These are phyloP conservation scores for Fusarium globosum DNA, from an alignment of 2,329 filamentous ascomycete species.

Conservation along the genomic window DNA sequence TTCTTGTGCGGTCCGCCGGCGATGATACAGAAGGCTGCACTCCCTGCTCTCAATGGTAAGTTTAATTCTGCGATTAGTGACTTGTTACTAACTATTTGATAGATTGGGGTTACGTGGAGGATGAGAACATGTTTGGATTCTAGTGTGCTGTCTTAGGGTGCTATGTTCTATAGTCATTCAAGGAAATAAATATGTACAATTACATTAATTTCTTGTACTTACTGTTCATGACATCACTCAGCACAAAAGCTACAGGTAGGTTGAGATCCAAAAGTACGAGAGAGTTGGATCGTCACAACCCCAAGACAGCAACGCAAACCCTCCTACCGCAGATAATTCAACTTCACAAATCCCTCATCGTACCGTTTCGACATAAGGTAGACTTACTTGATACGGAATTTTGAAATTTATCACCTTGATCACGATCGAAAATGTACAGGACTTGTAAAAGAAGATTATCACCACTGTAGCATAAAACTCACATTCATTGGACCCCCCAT, in stretches of 20 bases:
- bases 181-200: fast-evolving
- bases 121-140: conserved; percentile 1
- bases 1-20: not conserved
- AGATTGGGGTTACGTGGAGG: conserved; percentile 3
- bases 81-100: not conserved
- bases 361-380: fast-evolving
- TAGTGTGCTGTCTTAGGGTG: fast-evolving
- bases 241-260: not conserved
- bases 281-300: not conserved
- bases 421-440: not conserved
- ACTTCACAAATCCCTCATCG: fast-evolving
- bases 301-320: not conserved
- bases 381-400: fast-evolving
- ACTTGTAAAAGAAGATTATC: not conserved
- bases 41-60: not conserved
- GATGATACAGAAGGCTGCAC: not conserved
- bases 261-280: not conserved
- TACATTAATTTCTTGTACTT: fast-evolving
- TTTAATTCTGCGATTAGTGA: not conserved
- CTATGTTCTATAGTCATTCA: not conserved
- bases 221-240: fast-evolving
- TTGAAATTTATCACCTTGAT: not conserved
- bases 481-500: fast-evolving
- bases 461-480: not conserved
- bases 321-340: fast-evolving